phyloP scores from a whole-genome alignment of 192 early-diverging fungal genomes.

The Entomortierella chlamydospora region DNA sequence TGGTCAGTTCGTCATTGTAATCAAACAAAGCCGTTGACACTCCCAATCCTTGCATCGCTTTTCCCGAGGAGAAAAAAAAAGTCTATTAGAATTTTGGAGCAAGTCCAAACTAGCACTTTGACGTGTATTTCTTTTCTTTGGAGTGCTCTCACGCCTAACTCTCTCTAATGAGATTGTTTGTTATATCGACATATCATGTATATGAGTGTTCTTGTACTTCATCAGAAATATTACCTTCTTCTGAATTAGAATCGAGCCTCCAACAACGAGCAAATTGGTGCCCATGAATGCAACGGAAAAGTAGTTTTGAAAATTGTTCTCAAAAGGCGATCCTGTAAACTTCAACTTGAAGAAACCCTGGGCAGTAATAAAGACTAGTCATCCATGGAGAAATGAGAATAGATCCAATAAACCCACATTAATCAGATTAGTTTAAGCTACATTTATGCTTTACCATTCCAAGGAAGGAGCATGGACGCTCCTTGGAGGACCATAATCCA shows the following conservation, averaged over 20 bases:
- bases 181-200: no score
- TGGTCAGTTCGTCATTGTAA: neutral
- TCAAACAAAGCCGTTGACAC: neutral
- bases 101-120: no score
- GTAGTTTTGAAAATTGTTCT: slow-evolving; percentile 80
- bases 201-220: no score
- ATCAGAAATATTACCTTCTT: slow-evolving; percentile 50
- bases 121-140: no score
- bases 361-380: slow-evolving; percentile 78
- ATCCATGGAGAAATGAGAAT: no score
- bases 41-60: no score
- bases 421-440: no score
- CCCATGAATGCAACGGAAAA: slow-evolving; percentile 76
- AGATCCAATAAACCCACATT: no score
- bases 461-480: slow-evolving; percentile 80
- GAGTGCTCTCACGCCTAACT: neutral
- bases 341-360: slow-evolving; percentile 75
- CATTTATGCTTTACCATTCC: slow-evolving; percentile 68
- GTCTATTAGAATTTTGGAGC: neutral
- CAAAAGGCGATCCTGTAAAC: slow-evolving; percentile 70
- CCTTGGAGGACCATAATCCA: slow-evolving; percentile 79
- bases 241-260: slow-evolving; percentile 63
- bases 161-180: no score
- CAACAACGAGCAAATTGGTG: slow-evolving; percentile 67
- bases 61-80: slow-evolving; percentile 2